These are phyloP conservation scores for Colletotrichum spaethianum DNA, from an alignment of 2,329 filamentous ascomycete species.

Conservation along the genomic window DNA sequence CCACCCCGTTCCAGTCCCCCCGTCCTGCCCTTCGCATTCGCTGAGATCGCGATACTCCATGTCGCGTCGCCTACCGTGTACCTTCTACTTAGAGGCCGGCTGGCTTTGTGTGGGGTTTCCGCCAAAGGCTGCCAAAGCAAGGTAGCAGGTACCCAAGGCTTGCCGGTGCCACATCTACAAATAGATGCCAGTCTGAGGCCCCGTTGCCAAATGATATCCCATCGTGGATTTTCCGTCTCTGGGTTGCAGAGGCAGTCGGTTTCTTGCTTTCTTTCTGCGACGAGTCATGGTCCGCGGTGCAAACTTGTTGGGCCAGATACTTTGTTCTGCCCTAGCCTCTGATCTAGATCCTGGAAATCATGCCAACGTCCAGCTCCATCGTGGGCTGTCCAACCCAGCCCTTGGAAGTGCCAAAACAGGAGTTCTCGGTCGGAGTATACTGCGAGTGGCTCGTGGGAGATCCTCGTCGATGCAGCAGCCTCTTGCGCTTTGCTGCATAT, in stretches of 20 bases:
- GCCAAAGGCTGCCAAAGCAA: neutral
- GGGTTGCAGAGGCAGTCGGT: neutral
- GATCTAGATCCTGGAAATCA: neutral
- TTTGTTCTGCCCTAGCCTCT: neutral
- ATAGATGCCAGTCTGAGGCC: slow-evolving; percentile 9
- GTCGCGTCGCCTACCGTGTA: slow-evolving; percentile 20
- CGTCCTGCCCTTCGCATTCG: neutral
- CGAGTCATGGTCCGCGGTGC: slow-evolving; percentile 39
- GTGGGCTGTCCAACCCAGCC: neutral
- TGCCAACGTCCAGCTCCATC: neutral
- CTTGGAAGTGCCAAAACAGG: neutral
- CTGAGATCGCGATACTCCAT: slow-evolving; percentile 16
- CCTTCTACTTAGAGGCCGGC: neutral
- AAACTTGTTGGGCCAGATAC: slow-evolving; percentile 13
- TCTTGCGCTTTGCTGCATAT: neutral
- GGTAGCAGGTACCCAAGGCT: neutral
- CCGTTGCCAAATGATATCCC: slow-evolving; percentile 8
- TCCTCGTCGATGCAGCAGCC: neutral
- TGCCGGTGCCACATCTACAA: neutral
- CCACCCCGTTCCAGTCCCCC: neutral
- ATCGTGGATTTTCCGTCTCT: slow-evolving; percentile 6
- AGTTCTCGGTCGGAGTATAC: neutral
- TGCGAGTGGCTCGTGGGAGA: neutral
- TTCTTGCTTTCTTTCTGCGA: slow-evolving; percentile 11
- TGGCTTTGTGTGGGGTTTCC: neutral